A percentile compares a stretch with the other conserved stretches of the same genome.
These are phyloP conservation scores for Hericium erinaceus DNA, from an alignment of 768 basidiomycete genomes.

Conservation along the genomic window DNA sequence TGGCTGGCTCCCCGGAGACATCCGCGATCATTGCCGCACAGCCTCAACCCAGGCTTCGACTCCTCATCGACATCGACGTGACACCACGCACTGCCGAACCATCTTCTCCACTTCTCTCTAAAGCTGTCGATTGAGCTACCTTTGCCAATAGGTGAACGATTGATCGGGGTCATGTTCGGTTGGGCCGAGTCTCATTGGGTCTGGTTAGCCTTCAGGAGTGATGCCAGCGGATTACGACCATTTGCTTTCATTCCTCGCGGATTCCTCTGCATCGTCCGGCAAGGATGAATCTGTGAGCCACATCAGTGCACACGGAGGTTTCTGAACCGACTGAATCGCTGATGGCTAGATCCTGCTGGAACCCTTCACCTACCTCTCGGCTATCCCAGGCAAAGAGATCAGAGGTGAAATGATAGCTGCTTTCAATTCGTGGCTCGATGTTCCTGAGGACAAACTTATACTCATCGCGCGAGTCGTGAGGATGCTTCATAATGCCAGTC, in stretches of 20 bases:
- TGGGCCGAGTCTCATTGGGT: neutral
- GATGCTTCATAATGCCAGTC: conserved; percentile 91
- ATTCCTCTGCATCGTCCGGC: neutral
- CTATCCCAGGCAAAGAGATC: conserved; percentile 89
- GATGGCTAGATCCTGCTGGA: conserved; percentile 53
- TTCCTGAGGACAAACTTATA: conserved; percentile 59
- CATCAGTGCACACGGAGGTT: neutral
- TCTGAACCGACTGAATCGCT: neutral
- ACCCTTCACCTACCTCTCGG: conserved; percentile 77
- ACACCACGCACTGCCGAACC: no score
- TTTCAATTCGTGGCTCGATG: conserved; percentile 87
- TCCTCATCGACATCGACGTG: no score
- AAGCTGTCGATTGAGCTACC: no score
- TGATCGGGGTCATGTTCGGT: no score
- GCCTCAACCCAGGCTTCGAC: no score
- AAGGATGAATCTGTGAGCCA: neutral
- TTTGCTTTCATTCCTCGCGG: neutral
- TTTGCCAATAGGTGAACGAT: no score
- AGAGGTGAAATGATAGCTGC: conserved; percentile 81
- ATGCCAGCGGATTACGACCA: neutral
- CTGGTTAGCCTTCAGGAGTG: no score
- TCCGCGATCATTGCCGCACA: no score
- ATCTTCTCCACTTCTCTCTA: no score
- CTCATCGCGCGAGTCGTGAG: conserved; percentile 77
- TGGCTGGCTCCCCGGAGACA: no score